Conservation (phyloP, 116 monocot species). For the Iris pallida region DNA sequence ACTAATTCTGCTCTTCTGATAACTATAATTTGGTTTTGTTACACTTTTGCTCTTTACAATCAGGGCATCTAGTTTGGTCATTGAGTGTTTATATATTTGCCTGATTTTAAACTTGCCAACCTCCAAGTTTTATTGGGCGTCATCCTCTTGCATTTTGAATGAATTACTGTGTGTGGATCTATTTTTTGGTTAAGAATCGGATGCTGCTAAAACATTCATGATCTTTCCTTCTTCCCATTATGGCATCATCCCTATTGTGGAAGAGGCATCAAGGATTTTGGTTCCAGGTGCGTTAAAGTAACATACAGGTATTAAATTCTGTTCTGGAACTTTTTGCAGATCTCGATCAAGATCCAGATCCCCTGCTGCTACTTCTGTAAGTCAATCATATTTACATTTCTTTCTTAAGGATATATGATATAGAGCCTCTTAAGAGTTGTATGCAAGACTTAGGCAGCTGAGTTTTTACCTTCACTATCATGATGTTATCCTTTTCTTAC, state of each 20-base stretch:
- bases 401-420: background rate
- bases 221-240: background rate
- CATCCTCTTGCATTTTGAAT: conserved; percentile 1
- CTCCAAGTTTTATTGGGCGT: background rate
- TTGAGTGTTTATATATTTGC: background rate
- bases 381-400: conserved; percentile 8
- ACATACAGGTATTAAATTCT: conserved; percentile 50
- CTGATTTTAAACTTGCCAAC: conserved; percentile 3
- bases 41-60: background rate
- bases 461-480: too few species aligned
- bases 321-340: conserved; percentile 51
- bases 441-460: too few species aligned
- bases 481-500: too few species aligned
- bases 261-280: conserved; percentile 37
- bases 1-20: background rate
- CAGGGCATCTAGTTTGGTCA: background rate
- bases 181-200: background rate
- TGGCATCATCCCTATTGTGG: conserved; percentile 16
- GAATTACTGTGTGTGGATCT: background rate
- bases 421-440: too few species aligned
- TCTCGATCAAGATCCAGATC: conserved; percentile 52
- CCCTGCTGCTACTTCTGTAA: conserved; percentile 42
- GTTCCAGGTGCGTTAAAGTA: conserved; percentile 26
- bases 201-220: background rate
- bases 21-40: background rate